Conservation (phyloP, 2,329 filamentous ascomycete genomes). For the Pleurostoma richardsiae region DNA sequence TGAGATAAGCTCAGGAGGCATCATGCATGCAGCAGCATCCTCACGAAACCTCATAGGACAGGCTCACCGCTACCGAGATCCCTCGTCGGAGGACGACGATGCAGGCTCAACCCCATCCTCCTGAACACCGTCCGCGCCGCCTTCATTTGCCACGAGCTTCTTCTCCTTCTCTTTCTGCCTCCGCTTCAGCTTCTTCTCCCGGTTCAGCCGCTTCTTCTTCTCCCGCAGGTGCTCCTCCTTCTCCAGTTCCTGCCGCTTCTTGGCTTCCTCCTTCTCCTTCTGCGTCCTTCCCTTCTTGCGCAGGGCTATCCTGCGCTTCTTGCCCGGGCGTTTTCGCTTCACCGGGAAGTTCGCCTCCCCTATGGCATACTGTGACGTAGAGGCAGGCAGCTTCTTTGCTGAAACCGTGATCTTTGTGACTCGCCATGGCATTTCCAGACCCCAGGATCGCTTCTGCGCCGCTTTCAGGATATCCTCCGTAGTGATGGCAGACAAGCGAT, state of each 20-base stretch:
- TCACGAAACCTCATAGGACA: no score
- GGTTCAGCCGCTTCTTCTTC: constrained; percentile 58
- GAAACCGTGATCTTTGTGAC: constrained; percentile 38
- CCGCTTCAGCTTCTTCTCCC: constrained; percentile 54
- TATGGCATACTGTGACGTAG: constrained; percentile 1
- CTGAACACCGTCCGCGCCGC: no score
- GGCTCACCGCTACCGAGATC: no score
- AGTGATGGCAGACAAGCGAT: constrained; percentile 41
- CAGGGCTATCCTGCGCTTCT: constrained; percentile 51
- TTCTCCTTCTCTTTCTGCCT: constrained; percentile 52
- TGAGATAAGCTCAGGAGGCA: no score
- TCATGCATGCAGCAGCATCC: no score
- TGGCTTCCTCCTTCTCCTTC: constrained; percentile 32
- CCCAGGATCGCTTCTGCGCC: constrained; percentile 45
- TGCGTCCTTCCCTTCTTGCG: constrained; percentile 37
- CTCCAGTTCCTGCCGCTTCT: constrained; percentile 30
- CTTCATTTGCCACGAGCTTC: constrained; percentile 26
- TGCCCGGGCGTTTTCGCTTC: constrained; percentile 45
- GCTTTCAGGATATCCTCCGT: constrained; percentile 44
- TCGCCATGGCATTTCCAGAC: constrained; percentile 56
- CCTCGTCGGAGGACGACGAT: no score
- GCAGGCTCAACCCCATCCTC: no score
- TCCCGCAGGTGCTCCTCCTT: constrained; percentile 54
- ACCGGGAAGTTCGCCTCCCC: constrained; percentile 12
- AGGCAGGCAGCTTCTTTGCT: constrained; percentile 9